Evolutionary conservation across 2,329 filamentous ascomycete genomes (phyloP), one percentile per base, ranked within the genome.

Genomic region (Talaromyces sp.): DNA sequence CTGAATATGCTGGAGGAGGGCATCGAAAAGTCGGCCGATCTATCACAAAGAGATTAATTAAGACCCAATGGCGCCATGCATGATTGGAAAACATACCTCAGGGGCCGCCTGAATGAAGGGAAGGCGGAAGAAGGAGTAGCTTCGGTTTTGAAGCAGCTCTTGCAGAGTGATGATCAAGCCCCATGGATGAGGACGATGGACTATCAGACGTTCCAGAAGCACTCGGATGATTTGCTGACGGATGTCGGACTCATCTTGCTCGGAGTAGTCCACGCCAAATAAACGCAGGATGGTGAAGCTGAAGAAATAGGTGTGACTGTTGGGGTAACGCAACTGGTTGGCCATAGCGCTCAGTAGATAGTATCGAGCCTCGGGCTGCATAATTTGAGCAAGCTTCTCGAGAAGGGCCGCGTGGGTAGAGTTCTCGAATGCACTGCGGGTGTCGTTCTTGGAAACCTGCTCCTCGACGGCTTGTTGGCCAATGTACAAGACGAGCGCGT

Each of bases 111-210:
- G 95, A 75, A 97, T 89, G 66, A 96, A 97, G 22, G 90, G 89
- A 61, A 96, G 81, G 46, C 94, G 90, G 79, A 95, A 97, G 80
- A 99, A 96, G 67, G 86, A 86, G 73, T 93, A 95, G 68, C 86
- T 90, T 49, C 89, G 87, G 70, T 96, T 97, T 80, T 96, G 95
- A 62, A 96, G 81, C 52, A 99, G 82, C 77, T 97, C 94, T 58
- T 94, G 78, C 56, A 96, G 82, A 32, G 91, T 93, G 57, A 92
- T 87, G 70, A 97, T 87, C 39, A 99, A 78, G 11, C 95, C 95
- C 93, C 93, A 97, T 16, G 95, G 93, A 70, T 97, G 93, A 47
- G 93, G 93, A 76, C 92, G 91, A 71, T 90, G 91, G 19, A 91
- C 89, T 54, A 95, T 84, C 42, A 97, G 79, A 44, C 94, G 86